Evolutionary conservation across 2,329 filamentous ascomycete genomes (phyloP), one percentile per base, ranked within the genome.

Genomic region (Trichoderma brevicompactum): DNA sequence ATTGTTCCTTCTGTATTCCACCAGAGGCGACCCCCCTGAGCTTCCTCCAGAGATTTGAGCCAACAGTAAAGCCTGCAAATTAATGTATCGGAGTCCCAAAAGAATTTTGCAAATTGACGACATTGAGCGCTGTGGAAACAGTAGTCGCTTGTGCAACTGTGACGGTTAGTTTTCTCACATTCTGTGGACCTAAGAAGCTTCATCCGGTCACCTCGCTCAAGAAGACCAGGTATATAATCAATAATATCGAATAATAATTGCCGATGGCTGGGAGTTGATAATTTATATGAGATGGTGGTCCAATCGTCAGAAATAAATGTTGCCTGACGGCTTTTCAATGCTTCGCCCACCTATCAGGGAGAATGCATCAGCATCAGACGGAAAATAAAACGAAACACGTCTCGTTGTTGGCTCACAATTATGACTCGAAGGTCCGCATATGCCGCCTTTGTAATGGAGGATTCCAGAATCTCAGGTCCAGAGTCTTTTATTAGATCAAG

Each of bases 401-500:
- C 12, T 5, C 19, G 10, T 2, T 41, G n/a, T 41, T 28, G 10
- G 28, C 52, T 41, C 41, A 54, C 52, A 2, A 17, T 36, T 15
- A 17, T 19, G 3, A 17, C 23, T 15, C 17, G 52, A 41, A 54
- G 52, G 40, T 54, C 52, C 9, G 19, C 9, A 5, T 54, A 41
- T n/a, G 52, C 52, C 7, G 17, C 52, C 9, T 23, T 23, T 7
- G 17, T 40, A 9, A 54, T 19, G 12, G 52, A 1, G 8, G 52
- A 54, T 15, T 41, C 36, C 2, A 54, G 40, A 23, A 17, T 36
- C 8, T 54, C 52, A 2, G 36, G 12, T 5, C 52, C 52, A 2
- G 19, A 41, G n/a, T 41, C 15, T 9, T 54, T 54, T 28, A 54
- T 54, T 38, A 54, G 36, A 9, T 41, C 52, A 28, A 54, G 52